Conservation (phyloP, 257 asterid genomes). For the Capsicum pubescens region DNA sequence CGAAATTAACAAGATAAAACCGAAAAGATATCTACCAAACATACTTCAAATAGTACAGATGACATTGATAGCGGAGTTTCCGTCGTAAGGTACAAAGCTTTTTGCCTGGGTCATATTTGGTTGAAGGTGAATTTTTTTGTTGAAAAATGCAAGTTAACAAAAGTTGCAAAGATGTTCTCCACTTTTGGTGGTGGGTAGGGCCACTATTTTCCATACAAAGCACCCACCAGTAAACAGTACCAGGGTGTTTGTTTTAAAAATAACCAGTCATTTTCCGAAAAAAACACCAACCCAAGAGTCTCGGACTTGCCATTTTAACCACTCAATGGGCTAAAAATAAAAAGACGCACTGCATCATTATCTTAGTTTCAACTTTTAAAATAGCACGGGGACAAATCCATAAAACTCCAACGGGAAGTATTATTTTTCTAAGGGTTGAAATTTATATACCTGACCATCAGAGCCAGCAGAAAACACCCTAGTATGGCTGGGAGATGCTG, state of each 20-base stretch:
- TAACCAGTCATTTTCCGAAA: neutral
- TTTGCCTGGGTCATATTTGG: neutral
- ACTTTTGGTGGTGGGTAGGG: neutral
- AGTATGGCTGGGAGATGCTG: constrained; percentile 82
- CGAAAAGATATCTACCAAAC: neutral
- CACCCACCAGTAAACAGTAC: constrained; percentile 7
- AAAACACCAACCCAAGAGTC: neutral
- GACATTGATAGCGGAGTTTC: too few relatives aligned
- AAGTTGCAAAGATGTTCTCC: neutral
- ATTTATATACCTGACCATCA: constrained; percentile 86
- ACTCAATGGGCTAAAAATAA: constrained; percentile 6
- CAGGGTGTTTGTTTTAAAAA: neutral
- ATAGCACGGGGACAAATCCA: neutral
- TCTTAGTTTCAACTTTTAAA: neutral
- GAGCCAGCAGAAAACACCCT: constrained; percentile 94
- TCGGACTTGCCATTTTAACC: neutral
- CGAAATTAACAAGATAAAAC: neutral
- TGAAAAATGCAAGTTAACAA: neutral
- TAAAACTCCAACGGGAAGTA: neutral
- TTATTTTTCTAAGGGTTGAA: constrained; percentile 9
- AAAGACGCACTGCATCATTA: neutral
- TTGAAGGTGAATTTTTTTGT: neutral
- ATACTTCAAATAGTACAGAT: neutral
- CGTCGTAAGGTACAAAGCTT: too few relatives aligned
- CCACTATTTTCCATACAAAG: neutral